phyloP scores from a whole-genome alignment of 2,329 filamentous ascomycete genomes.

The Talaromyces islandicus region DNA sequence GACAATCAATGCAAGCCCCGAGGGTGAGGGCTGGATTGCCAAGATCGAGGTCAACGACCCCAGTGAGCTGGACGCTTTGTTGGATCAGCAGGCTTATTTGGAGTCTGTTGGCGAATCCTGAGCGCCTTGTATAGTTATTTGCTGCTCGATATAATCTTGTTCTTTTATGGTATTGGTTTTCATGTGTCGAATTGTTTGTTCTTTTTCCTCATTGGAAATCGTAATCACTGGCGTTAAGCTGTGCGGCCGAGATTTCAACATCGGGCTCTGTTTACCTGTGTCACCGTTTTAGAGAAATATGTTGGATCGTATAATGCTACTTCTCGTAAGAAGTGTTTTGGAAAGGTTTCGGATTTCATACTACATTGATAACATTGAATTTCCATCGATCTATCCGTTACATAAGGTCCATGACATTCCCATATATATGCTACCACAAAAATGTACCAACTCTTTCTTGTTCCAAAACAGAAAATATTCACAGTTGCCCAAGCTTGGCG shows the following conservation, averaged over 20 bases:
- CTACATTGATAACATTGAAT: not conserved
- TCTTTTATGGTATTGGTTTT: not conserved
- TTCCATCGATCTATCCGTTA: not conserved
- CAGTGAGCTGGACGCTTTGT: constrained; percentile 66
- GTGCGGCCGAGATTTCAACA: not conserved
- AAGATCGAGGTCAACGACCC: constrained; percentile 71
- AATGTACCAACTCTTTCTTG: not conserved
- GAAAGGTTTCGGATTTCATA: not conserved
- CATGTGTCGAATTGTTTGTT: not conserved
- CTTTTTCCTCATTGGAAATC: not conserved
- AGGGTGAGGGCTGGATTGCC: constrained; percentile 88
- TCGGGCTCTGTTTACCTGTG: not conserved
- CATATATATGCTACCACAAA: not conserved
- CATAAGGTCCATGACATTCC: not conserved
- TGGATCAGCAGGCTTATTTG: constrained; percentile 74
- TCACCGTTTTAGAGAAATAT: not conserved
- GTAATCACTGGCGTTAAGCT: not conserved
- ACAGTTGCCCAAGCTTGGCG: not conserved
- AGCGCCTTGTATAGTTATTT: not conserved
- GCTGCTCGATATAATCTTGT: not conserved
- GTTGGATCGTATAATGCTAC: not conserved
- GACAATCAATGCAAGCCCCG: constrained; percentile 83
- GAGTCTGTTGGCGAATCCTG: constrained; percentile 56
- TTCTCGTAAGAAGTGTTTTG: not conserved
- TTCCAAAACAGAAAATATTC: not conserved